Base-by-base conservation (phyloP, 108 stramenopile genomes). In the Conticribra weissflogii region DNA sequence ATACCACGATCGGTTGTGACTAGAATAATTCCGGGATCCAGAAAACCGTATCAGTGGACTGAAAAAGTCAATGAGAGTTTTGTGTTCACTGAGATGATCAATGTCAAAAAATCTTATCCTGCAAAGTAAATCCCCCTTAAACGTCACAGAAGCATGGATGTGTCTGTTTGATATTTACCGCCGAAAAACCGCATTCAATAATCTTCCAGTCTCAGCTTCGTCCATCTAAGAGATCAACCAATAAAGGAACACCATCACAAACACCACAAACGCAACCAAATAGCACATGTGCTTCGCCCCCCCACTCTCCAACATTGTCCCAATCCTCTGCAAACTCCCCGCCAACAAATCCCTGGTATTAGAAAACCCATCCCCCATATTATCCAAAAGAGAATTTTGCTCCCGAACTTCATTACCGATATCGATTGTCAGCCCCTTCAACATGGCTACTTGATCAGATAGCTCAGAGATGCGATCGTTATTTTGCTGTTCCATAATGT, bases 251-350 rank as follows among this genome's bases (percentile, higher is more conserved):
- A 90, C 79, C 78, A 95, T 85, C 3, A 92, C 90, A 56, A 86
- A 75, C 5, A 92, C 91, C 45, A 90, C 85, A 81, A 95, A 92
- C 24, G 68, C 85, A 27, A 92, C 91, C 84, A 95, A 81, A 74
- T 91, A 92, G 48, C 87, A 90, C 94, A 95, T 92, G 63, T 95
- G 94, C 81, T 88, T 92, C 23, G 86, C 82, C 3, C 88, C 88
- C 2, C 88, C 84, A 18, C 86, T 77, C 53, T 95, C 87, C 67
- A 92, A 59, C 94, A 92, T 95, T n/a, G 84, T 87, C 29, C 94
- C 94, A 64, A 95, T 92, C 52, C 86, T 68, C 47, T 54, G 61
- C 78, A 92, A 68, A 66, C 85, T 86, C 24, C 82, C 80, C 52
- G 78, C 55, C 46, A 95, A 63, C 88, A 92, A 74, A 65, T 92